Evolutionary conservation across 345 rosid genomes (phyloP).

Genomic region (Bruguiera parviflora): DNA sequence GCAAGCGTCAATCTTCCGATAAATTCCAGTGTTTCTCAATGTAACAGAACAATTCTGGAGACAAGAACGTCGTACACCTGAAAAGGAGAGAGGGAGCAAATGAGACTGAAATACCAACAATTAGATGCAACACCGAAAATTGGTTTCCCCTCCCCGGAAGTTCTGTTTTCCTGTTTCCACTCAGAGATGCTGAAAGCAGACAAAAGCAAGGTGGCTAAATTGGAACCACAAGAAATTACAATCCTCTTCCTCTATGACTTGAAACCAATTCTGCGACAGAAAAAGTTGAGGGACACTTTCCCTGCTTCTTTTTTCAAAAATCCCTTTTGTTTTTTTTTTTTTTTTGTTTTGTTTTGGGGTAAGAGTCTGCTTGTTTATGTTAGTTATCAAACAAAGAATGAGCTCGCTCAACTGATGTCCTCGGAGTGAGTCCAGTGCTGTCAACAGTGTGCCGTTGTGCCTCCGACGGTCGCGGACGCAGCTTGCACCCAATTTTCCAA

Average conservation of each 20-base stretch:
- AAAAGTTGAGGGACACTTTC: not conserved
- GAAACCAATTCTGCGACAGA: conserved; percentile 5
- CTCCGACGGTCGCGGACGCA: conserved; percentile 59
- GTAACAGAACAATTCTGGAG: not conserved
- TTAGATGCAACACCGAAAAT: no score
- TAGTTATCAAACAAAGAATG: not conserved
- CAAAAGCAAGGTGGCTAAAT: not conserved
- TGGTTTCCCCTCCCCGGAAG: no score
- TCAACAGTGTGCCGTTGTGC: conserved; percentile 33
- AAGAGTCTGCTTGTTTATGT: no score
- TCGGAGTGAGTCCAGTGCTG: conserved; percentile 44
- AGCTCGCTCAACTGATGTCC: conserved; percentile 48
- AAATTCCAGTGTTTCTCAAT: conserved; percentile 5
- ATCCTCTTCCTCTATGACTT: not conserved
- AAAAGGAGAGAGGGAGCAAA: not conserved
- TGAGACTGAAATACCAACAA: no score
- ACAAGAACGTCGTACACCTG: not conserved
- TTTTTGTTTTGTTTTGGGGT: no score
- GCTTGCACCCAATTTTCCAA: conserved; percentile 64
- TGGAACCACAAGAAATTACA: not conserved
- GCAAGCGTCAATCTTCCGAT: conserved; percentile 2
- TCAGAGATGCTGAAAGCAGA: no score
- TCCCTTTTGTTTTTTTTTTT: not conserved
- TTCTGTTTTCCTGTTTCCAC: no score
- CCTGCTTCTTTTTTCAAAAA: not conserved